phyloP scores from a whole-genome alignment of 345 rosid genomes.

The Populus tremula region DNA sequence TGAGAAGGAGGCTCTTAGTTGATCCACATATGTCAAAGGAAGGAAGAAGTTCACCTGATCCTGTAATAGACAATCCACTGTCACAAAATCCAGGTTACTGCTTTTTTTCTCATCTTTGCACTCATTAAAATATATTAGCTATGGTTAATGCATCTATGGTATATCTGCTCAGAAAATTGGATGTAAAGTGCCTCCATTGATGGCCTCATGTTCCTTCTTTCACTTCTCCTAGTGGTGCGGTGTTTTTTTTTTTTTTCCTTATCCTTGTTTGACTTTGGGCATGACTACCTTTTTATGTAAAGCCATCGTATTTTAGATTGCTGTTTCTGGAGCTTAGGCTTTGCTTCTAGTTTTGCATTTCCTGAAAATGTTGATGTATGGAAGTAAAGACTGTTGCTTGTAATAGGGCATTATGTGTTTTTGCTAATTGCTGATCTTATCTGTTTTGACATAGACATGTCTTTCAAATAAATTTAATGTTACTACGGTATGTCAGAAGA shows the following conservation, averaged over 20 bases:
- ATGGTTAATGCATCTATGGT: neutral
- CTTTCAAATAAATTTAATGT: neutral
- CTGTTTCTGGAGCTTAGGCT: neutral
- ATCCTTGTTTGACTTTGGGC: too few relatives aligned
- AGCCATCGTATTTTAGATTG: too few relatives aligned
- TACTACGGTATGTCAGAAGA: neutral
- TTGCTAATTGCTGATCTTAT: neutral
- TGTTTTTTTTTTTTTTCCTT: neutral
- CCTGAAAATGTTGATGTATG: neutral
- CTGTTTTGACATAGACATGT: neutral
- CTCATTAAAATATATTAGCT: too few relatives aligned
- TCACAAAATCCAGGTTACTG: slow-evolving; percentile 91
- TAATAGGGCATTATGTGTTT: neutral
- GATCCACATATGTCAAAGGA: slow-evolving; percentile 73
- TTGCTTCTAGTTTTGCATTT: neutral
- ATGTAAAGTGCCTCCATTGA: neutral
- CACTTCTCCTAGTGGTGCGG: neutral
- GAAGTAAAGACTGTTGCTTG: neutral
- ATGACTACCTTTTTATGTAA: too few relatives aligned
- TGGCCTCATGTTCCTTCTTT: neutral
- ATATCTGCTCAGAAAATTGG: neutral
- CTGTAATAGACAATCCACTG: slow-evolving; percentile 78
- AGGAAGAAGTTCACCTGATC: slow-evolving; percentile 59
- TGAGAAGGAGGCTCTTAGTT: slow-evolving; percentile 71
- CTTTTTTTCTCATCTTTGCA: neutral